phyloP scores from a whole-genome alignment of 2,329 filamentous ascomycete species.

The Ophiocordyceps robertsii region DNA sequence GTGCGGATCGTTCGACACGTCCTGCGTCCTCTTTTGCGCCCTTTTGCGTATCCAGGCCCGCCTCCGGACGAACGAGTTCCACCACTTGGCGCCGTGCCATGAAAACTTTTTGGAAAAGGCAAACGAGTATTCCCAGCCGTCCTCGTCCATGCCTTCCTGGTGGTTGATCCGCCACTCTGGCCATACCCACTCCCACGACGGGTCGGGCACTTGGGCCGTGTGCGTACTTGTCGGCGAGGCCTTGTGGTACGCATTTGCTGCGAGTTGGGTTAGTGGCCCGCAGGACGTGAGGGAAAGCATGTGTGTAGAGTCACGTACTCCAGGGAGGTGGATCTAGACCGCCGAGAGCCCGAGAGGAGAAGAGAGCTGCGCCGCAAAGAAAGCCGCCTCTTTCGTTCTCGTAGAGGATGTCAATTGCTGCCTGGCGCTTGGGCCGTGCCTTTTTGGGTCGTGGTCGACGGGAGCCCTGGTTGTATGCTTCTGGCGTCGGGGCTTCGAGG shows the following conservation, averaged over 20 bases:
- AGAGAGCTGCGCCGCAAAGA: conserved; percentile 79
- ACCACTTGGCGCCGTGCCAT: conserved; percentile 90
- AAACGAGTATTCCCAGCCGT: conserved; percentile 95
- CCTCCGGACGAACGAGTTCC: conserved; percentile 85
- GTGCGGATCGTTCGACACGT: conserved; percentile 41
- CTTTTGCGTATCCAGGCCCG: conserved; percentile 79
- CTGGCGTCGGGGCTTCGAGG: conserved; percentile 16
- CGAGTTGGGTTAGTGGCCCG: not conserved
- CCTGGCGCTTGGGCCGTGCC: conserved; percentile 27
- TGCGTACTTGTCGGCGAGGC: conserved; percentile 54
- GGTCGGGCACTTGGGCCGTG: conserved; percentile 86
- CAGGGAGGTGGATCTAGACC: conserved; percentile 77
- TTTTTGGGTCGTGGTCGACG: conserved; percentile 9
- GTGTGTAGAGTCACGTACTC: conserved; percentile 29
- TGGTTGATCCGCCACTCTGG: conserved; percentile 51
- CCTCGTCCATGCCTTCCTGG: conserved; percentile 67
- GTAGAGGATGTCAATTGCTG: conserved; percentile 75
- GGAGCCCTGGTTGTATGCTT: conserved; percentile 5
- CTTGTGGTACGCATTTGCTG: conserved; percentile 49
- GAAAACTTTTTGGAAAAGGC: conserved; percentile 61
- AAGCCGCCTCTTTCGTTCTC: conserved; percentile 92
- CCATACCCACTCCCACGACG: conserved; percentile 84
- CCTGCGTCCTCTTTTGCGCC: conserved; percentile 40
- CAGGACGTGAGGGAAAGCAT: not conserved
- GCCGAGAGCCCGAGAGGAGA: conserved; percentile 73